A percentile compares a stretch with the other conserved stretches of the same genome.
Conservation (phyloP, 768 basidiomycete species). For the Chalciporus chontae region DNA sequence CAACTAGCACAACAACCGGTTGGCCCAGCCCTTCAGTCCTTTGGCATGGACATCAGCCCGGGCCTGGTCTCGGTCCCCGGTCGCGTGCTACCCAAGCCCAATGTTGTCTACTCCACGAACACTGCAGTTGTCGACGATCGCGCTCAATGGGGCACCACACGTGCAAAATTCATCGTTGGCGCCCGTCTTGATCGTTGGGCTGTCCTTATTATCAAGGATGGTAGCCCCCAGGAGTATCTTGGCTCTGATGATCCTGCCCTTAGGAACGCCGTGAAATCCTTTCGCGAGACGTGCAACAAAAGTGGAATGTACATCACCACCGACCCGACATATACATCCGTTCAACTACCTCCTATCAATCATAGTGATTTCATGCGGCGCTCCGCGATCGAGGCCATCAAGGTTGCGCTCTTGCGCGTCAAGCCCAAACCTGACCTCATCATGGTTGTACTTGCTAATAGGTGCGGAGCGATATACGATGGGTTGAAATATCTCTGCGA, state of each 20-base stretch:
- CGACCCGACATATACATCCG: slow-evolving; percentile 37
- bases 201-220: slow-evolving; percentile 60
- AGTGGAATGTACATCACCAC: slow-evolving; percentile 53
- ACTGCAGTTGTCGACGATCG: slow-evolving; percentile 31
- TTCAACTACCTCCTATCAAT: slow-evolving; percentile 46
- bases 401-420: slow-evolving; percentile 29
- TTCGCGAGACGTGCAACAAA: slow-evolving; percentile 52
- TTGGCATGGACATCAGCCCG: slow-evolving; percentile 39
- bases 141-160: slow-evolving; percentile 45
- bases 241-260: slow-evolving; percentile 50
- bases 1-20: no score
- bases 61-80: slow-evolving; percentile 47
- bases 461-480: slow-evolving; percentile 42
- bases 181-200: slow-evolving; percentile 56
- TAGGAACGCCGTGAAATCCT: slow-evolving; percentile 40
- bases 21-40: slow-evolving; percentile 27
- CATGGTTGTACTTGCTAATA: slow-evolving; percentile 40
- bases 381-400: slow-evolving; percentile 42
- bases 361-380: slow-evolving; percentile 46
- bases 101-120: slow-evolving; percentile 34
- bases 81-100: slow-evolving; percentile 39
- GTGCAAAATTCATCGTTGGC: slow-evolving; percentile 53
- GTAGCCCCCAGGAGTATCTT: slow-evolving; percentile 43
- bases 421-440: slow-evolving; percentile 36
- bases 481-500: slow-evolving; percentile 47